Evolutionary conservation across 441 rosid species (phyloP).

Genomic region (Jatropha multifida): DNA sequence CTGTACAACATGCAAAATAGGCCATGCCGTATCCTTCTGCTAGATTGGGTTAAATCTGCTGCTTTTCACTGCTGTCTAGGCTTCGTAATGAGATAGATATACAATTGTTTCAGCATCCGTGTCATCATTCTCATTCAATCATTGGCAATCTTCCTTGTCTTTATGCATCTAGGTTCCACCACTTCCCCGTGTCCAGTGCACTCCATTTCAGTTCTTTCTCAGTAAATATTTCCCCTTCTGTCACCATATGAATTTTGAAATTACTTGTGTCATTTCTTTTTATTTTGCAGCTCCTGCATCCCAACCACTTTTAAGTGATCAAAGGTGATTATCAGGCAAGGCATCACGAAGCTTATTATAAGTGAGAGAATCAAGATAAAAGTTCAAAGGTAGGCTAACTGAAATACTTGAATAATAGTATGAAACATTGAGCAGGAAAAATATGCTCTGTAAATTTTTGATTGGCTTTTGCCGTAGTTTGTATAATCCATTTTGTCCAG

Average conservation of each 20-base stretch:
- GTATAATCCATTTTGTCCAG: background rate
- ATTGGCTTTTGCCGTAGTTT: conserved; percentile 14
- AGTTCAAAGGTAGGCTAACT: conserved; percentile 3
- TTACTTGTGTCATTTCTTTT: conserved; percentile 10
- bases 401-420: conserved; percentile 1
- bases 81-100: background rate
- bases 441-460: conserved; percentile 19
- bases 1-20: background rate
- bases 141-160: background rate
- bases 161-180: background rate
- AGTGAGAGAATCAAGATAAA: background rate
- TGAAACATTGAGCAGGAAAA: conserved; percentile 12
- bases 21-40: background rate
- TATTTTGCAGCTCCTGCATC: conserved; percentile 49
- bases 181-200: background rate
- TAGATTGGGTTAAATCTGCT: background rate
- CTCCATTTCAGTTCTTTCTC: background rate
- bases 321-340: conserved; percentile 36
- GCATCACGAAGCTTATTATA: conserved; percentile 1
- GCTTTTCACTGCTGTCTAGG: background rate
- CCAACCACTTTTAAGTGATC: conserved; percentile 57
- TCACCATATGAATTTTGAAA: background rate
- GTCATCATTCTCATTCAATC: background rate
- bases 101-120: background rate
- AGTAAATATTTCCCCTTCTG: background rate